Evolutionary conservation across 2,329 filamentous ascomycete species (phyloP).

Genomic region (Neofusicoccum umdonicola): DNA sequence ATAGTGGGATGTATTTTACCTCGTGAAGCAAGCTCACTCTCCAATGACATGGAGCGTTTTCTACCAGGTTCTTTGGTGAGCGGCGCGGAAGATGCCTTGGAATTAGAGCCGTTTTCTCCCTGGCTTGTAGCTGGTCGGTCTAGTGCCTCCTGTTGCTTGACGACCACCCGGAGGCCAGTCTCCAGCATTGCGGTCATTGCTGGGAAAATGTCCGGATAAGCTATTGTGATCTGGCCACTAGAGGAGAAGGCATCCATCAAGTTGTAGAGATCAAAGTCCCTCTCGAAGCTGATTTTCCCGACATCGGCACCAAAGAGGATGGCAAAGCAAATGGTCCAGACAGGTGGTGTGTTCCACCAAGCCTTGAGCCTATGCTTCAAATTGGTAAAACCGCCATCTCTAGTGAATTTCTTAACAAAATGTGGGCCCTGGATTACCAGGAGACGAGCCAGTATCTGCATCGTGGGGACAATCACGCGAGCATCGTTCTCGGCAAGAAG

Average conservation of each 20-base stretch:
- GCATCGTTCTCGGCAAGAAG: conserved; percentile 83
- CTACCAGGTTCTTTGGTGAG: conserved; percentile 38
- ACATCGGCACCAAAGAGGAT: conserved; percentile 85
- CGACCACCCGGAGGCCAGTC: conserved; percentile 71
- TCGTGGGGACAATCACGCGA: conserved; percentile 75
- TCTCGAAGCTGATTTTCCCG: conserved; percentile 68
- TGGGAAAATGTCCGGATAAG: conserved; percentile 73
- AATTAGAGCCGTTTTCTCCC: conserved; percentile 30
- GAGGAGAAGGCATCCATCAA: conserved; percentile 68
- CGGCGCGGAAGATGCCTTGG: not conserved
- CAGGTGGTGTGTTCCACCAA: conserved; percentile 81
- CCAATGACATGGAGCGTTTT: conserved; percentile 66
- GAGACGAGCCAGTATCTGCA: conserved; percentile 79
- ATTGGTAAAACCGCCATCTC: conserved; percentile 83
- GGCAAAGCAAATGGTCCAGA: conserved; percentile 87
- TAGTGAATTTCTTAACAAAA: conserved; percentile 85
- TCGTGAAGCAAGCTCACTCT: conserved; percentile 50
- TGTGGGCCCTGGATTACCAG: conserved; percentile 76
- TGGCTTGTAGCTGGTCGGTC: conserved; percentile 6
- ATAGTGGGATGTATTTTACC: conserved; percentile 21
- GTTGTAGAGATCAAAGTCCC: conserved; percentile 70
- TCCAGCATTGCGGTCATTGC: conserved; percentile 86
- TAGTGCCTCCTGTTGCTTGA: conserved; percentile 28
- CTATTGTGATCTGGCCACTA: conserved; percentile 59
- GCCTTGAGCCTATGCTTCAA: conserved; percentile 77